Evolutionary conservation across 441 rosid species (phyloP).

Genomic region (Gossypium davidsonii): DNA sequence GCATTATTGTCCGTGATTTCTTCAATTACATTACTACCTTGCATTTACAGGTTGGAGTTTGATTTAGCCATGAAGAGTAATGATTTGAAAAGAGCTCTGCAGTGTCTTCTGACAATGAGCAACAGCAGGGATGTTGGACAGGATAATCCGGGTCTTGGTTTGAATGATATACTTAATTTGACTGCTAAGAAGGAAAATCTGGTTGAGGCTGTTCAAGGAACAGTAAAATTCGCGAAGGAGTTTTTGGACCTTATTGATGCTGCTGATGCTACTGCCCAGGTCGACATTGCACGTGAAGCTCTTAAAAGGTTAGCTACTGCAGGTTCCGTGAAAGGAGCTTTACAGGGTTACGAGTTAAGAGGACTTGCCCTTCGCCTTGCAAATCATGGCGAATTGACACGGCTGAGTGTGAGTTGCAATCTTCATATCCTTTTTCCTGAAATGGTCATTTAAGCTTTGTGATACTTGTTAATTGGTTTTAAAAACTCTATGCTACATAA

Average conservation of each 20-base stretch:
- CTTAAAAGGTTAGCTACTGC: constrained; percentile 92
- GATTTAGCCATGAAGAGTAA: constrained; percentile 96
- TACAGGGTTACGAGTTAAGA: constrained; percentile 77
- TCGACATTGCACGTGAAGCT: constrained; percentile 89
- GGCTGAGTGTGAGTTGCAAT: constrained; percentile 62
- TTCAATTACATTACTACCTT: constrained; percentile 10
- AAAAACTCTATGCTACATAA: neutral
- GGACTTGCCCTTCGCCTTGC: constrained; percentile 96
- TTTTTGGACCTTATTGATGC: constrained; percentile 97
- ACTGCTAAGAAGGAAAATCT: constrained; percentile 83
- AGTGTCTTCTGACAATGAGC: constrained; percentile 93
- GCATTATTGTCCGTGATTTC: constrained; percentile 7
- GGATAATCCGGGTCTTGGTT: constrained; percentile 60
- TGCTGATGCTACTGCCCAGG: constrained; percentile 97
- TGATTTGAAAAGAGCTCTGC: constrained; percentile 97
- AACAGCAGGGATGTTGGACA: constrained; percentile 93
- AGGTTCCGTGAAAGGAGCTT: constrained; percentile 94
- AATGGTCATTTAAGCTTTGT: constrained; percentile 9
- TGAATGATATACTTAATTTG: constrained; percentile 79
- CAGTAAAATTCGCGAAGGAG: constrained; percentile 82
- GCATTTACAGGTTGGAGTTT: constrained; percentile 72
- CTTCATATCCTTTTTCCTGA: constrained; percentile 19
- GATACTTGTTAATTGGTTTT: constrained; percentile 3
- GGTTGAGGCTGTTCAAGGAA: constrained; percentile 92
- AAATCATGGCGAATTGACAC: constrained; percentile 92